phyloP scores from a whole-genome alignment of 1,284 basidiomycete genomes.

The Cutaneotrichosporon arboriforme region DNA sequence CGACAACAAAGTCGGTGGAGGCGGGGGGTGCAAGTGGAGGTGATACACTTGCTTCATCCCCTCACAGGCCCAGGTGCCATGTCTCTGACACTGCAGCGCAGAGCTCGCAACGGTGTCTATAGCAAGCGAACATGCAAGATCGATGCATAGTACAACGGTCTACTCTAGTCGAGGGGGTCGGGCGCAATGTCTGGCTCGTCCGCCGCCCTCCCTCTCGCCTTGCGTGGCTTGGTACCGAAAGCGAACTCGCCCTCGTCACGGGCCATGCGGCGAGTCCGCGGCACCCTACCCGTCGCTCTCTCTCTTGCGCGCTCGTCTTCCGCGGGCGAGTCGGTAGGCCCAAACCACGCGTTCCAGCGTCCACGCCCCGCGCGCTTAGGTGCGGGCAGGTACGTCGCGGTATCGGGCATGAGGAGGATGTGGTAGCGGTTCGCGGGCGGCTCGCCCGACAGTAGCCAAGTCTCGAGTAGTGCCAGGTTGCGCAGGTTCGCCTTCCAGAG shows the following conservation, averaged over 20 bases:
- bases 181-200: neutral
- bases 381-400: constrained; percentile 37
- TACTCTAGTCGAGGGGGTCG: neutral
- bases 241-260: constrained; percentile 32
- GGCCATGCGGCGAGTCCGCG: constrained; percentile 40
- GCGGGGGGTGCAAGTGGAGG: neutral
- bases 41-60: neutral
- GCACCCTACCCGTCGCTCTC: constrained; percentile 29
- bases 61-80: too few relatives aligned
- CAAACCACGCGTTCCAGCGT: constrained; percentile 15
- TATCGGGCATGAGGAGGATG: constrained; percentile 47
- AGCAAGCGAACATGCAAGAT: neutral
- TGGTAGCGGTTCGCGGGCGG: constrained; percentile 29
- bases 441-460: constrained; percentile 34
- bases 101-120: too few relatives aligned
- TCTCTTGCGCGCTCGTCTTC: constrained; percentile 22
- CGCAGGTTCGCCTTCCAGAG: constrained; percentile 48
- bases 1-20: neutral
- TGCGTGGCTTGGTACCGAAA: neutral
- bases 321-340: constrained; percentile 6
- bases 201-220: neutral
- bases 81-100: too few relatives aligned
- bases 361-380: constrained; percentile 16
- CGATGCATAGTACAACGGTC: neutral
- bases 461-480: constrained; percentile 43